Evolutionary conservation across 1,139 yeast species (phyloP), one percentile per base, ranked within the genome.

Genomic region (Saccharomycopsis hybrid): DNA sequence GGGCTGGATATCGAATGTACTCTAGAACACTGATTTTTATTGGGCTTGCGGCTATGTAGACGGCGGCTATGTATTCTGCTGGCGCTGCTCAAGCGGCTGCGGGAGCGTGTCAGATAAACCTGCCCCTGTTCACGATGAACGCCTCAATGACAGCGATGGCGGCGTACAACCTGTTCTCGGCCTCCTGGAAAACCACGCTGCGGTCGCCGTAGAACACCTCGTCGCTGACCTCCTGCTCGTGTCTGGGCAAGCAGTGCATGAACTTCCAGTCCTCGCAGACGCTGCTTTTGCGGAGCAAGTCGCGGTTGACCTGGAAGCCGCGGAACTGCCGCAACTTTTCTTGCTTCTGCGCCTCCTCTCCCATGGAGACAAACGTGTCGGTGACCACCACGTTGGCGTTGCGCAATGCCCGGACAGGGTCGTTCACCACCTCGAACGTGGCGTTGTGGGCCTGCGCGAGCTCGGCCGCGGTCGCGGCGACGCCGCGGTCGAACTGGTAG

Each of bases 341-440:
- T 44, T 65, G 72, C 58, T 80, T 85, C 65, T 90, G 92, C 5
- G 76, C 69, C 66, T 92, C 98, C 71, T 92, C 92, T 54, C 98
- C 98, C 98, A 92, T 92, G 1, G 97, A 90, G 37, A 92, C 81
- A 82, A 96, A 92, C 3, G 98, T 92, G 61, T 92, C 98, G n/a
- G 98, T 92, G 46, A 92, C 98, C 27, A 92, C 66, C 39, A 92
- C 73, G 62, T 90, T 79, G 2, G 98, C 89, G 56, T 74, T 72
- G 49, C 74, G 72, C 52, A 88, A 78, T 0, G 97, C 96, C 18
- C 63, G 70, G 18, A 69, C 61, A 2, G 98, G 95, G 60, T 86
- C 88, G 59, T 83, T 79, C 4, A 85, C 76, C n/a, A 82, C 64
- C 57, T 77, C 80, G 53, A 88, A 74, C 0, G 70, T 60, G 32